Evolutionary conservation across 1,139 yeast species (phyloP).

Genomic region (Kodamaea ohmeri): DNA sequence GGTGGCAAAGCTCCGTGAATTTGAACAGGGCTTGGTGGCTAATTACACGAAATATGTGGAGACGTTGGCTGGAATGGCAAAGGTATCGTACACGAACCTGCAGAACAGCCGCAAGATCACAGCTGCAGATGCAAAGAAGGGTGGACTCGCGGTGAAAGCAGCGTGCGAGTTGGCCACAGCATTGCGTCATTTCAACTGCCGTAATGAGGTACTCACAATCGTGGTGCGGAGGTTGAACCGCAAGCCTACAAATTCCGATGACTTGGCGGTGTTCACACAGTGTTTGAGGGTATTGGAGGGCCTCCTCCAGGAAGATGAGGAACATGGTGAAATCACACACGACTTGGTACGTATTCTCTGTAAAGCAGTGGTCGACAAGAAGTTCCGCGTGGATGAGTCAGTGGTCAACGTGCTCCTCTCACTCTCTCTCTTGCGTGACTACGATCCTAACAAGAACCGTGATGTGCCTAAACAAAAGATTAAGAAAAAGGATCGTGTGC

Average conservation of each 20-base stretch:
- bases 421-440: slow-evolving; percentile 72
- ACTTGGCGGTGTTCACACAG: slow-evolving; percentile 50
- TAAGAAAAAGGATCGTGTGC: slow-evolving; percentile 84
- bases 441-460: slow-evolving; percentile 61
- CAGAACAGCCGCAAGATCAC: slow-evolving; percentile 38
- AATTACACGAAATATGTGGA: slow-evolving; percentile 72
- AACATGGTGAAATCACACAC: slow-evolving; percentile 74
- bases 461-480: slow-evolving; percentile 46
- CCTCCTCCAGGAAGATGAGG: slow-evolving; percentile 65
- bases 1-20: slow-evolving; percentile 67
- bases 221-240: slow-evolving; percentile 64
- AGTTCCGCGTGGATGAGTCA: slow-evolving; percentile 79
- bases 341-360: slow-evolving; percentile 68
- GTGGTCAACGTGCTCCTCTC: slow-evolving; percentile 74
- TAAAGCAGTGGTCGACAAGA: slow-evolving; percentile 70
- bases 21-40: slow-evolving; percentile 72
- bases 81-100: slow-evolving; percentile 40
- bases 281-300: slow-evolving; percentile 67
- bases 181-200: slow-evolving; percentile 76
- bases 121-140: slow-evolving; percentile 43
- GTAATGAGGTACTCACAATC: slow-evolving; percentile 67
- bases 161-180: slow-evolving; percentile 71
- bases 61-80: slow-evolving; percentile 44
- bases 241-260: slow-evolving; percentile 45
- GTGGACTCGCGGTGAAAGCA: slow-evolving; percentile 64